These are phyloP conservation scores for Monilinia aucupariae DNA, from an alignment of 2,329 filamentous ascomycete species.

Conservation along the genomic window DNA sequence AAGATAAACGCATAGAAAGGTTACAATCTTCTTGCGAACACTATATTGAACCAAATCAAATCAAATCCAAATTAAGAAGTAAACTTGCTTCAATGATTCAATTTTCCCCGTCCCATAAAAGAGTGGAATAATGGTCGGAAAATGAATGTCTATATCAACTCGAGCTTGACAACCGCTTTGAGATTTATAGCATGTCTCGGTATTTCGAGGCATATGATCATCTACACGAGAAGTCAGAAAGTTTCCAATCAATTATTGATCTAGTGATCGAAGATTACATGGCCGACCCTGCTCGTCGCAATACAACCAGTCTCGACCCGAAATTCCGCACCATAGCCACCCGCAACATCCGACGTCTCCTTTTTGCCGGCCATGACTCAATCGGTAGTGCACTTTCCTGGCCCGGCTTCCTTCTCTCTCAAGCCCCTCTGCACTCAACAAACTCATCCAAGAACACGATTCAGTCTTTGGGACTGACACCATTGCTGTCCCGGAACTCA, in stretches of 20 bases:
- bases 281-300: slow-evolving; percentile 6
- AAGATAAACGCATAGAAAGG: slow-evolving; percentile 22
- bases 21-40: slow-evolving; percentile 23
- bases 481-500: not conserved
- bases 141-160: slow-evolving; percentile 26
- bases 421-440: slow-evolving; percentile 21
- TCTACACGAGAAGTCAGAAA: not conserved
- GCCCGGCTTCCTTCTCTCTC: slow-evolving; percentile 23
- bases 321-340: slow-evolving; percentile 21
- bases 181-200: not conserved
- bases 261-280: slow-evolving; percentile 26
- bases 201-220: slow-evolving; percentile 9
- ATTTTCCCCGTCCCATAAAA: slow-evolving; percentile 21
- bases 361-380: slow-evolving; percentile 28
- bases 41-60: slow-evolving; percentile 23
- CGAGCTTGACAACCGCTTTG: slow-evolving; percentile 26
- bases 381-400: slow-evolving; percentile 23
- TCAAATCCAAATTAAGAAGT: slow-evolving; percentile 21
- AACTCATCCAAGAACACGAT: slow-evolving; percentile 25
- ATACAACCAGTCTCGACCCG: slow-evolving; percentile 16
- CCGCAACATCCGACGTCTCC: slow-evolving; percentile 21
- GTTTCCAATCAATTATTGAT: slow-evolving; percentile 23
- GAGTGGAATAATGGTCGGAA: slow-evolving; percentile 23
- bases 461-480: slow-evolving; percentile 25
- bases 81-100: slow-evolving; percentile 21